Conservation (phyloP, 1,284 basidiomycete species). For the Schizophyllum commune region DNA sequence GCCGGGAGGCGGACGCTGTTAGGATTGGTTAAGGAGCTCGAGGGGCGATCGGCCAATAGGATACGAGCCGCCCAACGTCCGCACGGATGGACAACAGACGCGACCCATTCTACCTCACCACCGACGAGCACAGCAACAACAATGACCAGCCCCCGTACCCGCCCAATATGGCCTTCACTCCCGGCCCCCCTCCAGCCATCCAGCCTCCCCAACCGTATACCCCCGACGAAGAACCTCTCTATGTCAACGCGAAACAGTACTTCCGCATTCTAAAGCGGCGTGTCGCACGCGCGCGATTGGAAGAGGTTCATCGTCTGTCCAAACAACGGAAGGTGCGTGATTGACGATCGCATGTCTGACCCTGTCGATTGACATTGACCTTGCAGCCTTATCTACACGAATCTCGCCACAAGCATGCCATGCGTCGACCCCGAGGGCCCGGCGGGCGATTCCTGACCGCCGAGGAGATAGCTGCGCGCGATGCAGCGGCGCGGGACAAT, state of each 20-base stretch:
- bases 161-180: too few species aligned
- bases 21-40: too few species aligned
- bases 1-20: too few species aligned
- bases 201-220: too few species aligned
- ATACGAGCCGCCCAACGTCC: too few species aligned
- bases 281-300: constrained; percentile 79
- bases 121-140: not conserved
- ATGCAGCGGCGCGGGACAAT: constrained; percentile 28
- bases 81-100: too few species aligned
- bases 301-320: constrained; percentile 88
- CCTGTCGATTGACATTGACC: not conserved
- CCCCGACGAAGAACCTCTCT: constrained; percentile 87
- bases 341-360: constrained; percentile 5
- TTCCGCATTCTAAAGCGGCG: constrained; percentile 92
- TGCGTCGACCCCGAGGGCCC: constrained; percentile 92
- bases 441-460: constrained; percentile 96
- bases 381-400: constrained; percentile 92
- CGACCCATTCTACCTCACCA: too few species aligned
- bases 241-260: constrained; percentile 97
- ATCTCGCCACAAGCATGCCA: constrained; percentile 95
- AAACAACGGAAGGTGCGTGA: constrained; percentile 77
- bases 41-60: too few species aligned
- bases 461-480: constrained; percentile 83
- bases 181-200: too few species aligned
- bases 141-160: too few species aligned